Evolutionary conservation across 495 filamentous ascomycete genomes (phyloP).

Genomic region (Penicillium fimorum): DNA sequence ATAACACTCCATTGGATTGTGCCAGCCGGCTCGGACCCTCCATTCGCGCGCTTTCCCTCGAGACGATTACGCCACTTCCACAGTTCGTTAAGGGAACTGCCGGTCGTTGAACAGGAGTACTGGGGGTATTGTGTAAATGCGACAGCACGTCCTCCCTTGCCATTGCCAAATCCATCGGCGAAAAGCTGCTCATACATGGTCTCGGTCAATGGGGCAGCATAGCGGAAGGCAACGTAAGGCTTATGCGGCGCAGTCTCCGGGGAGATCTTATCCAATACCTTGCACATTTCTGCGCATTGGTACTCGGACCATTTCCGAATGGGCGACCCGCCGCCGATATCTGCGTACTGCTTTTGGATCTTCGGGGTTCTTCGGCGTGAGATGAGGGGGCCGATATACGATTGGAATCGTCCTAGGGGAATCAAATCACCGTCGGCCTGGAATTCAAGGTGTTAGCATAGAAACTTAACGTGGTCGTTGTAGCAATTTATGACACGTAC

Average conservation of each 20-base stretch:
- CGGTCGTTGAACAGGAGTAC: constrained; percentile 98
- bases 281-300: constrained; percentile 92
- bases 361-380: constrained; percentile 86
- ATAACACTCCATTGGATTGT: constrained; percentile 95
- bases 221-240: constrained; percentile 98
- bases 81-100: constrained; percentile 91
- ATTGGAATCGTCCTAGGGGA: constrained; percentile 89
- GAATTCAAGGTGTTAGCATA: constrained; percentile 1
- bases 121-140: constrained; percentile 99
- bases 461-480: background rate
- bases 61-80: constrained; percentile 93
- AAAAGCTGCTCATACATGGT: constrained; percentile 81
- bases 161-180: constrained; percentile 83
- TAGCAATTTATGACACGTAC: constrained; percentile 47
- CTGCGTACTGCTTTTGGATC: constrained; percentile 91
- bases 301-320: constrained; percentile 98
- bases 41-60: constrained; percentile 67
- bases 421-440: constrained; percentile 93
- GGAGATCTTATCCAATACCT: constrained; percentile 82
- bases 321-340: constrained; percentile 93
- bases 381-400: constrained; percentile 85
- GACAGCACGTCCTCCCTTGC: constrained; percentile 84
- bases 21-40: constrained; percentile 54
- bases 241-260: constrained; percentile 95
- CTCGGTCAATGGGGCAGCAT: constrained; percentile 91